Evolutionary conservation across 2,329 filamentous ascomycete genomes (phyloP).

Genomic region (Colletotrichum simmondsii): DNA sequence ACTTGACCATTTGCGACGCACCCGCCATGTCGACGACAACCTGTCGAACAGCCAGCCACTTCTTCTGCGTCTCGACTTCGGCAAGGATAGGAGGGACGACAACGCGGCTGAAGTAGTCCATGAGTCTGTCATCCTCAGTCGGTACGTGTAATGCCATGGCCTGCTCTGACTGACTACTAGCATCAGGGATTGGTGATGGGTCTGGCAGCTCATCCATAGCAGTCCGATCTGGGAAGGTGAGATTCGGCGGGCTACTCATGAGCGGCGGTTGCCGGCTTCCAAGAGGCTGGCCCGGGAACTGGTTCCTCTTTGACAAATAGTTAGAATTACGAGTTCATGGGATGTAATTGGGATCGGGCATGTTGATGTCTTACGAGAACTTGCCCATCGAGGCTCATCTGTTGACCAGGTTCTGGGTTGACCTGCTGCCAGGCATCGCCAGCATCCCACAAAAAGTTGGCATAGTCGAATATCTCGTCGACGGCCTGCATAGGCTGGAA

Average conservation of each 20-base stretch:
- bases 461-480: conserved; percentile 58
- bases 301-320: not conserved
- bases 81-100: conserved; percentile 63
- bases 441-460: conserved; percentile 60
- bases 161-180: conserved; percentile 13
- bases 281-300: not conserved
- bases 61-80: conserved; percentile 63
- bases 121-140: conserved; percentile 40
- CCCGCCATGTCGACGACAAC: conserved; percentile 58
- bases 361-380: not conserved
- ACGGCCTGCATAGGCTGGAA: conserved; percentile 45
- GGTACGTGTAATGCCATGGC: not conserved
- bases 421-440: conserved; percentile 47
- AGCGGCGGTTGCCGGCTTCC: not conserved
- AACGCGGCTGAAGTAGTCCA: conserved; percentile 60
- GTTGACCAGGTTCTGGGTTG: conserved; percentile 27
- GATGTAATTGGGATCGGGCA: not conserved
- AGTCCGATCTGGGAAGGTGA: conserved; percentile 13
- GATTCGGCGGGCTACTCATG: conserved; percentile 15
- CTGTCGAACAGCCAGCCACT: conserved; percentile 61
- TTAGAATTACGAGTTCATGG: not conserved
- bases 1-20: conserved; percentile 57
- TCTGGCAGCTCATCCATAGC: conserved; percentile 5
- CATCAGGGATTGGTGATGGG: conserved; percentile 12
- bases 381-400: conserved; percentile 22